Base-by-base conservation (phyloP, 164 flowering plant genomes). In the Umbellularia californica region DNA sequence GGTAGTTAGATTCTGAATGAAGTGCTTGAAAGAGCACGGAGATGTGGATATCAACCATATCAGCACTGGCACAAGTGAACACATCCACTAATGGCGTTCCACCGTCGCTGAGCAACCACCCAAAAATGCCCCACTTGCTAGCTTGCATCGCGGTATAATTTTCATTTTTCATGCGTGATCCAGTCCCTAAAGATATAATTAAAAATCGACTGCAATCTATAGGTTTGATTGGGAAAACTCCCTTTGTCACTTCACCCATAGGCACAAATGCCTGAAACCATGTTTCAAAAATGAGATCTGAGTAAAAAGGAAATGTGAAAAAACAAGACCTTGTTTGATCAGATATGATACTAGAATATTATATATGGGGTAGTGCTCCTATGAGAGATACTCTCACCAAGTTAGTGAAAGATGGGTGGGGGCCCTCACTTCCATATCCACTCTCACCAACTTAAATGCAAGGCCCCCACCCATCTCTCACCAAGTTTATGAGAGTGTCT, bases 111-210 rank as follows among this genome's bases (percentile, higher is more conserved):
- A 50, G 27, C 41, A 79, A 52, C 85, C 85, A 85, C 9, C 81
- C 82, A 55, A 83, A 30, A 27, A 76, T 12, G 9, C 84, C 84
- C 87, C 87, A 85, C 12, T 76, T 81, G 25, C 85, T 70, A 22
- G 83, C 84, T 1, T 6, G 23, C 3, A 41, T 52, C 0, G 84
- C 82, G 35, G 35, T 50, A 63, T 77, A 85, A 25, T 77, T 77
- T 33, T 65, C 41, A 28, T 74, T 69, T 0, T 6, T 50, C 68
- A 72, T 81, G 2, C 67, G 47, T 24, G 82, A 51, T 5, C 87
- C 85, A 0, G 87, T 85, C 24, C 87, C 87, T 17, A 83, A 2
- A 2, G 87, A 85, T 3, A 85, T 72, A 6, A 83, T 81, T 23
- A 81, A 30, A 60, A 72, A 84, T 68, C 74, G 20, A 7, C 47